phyloP scores from a whole-genome alignment of 176 grass and related monocot genomes.

The Alopecurus myosuroides region DNA sequence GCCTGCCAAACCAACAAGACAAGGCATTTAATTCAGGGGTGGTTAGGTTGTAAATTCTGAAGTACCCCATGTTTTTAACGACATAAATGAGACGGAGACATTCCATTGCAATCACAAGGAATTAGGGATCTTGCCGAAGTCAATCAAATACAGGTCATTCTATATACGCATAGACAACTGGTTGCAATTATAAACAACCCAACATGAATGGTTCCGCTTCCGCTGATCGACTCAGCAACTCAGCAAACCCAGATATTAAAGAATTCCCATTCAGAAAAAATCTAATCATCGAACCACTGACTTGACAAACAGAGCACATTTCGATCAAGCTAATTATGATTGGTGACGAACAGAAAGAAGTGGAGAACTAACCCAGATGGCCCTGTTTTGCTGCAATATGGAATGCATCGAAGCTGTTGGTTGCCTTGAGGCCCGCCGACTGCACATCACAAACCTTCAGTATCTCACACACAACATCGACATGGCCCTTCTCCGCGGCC shows the following conservation, averaged over 20 bases:
- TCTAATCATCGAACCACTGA: slow-evolving; percentile 6
- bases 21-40: not conserved
- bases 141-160: slow-evolving; percentile 4
- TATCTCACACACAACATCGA: slow-evolving; percentile 73
- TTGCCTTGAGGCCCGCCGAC: slow-evolving; percentile 69
- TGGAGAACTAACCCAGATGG: slow-evolving; percentile 66
- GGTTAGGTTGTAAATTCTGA: not conserved
- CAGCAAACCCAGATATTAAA: not conserved
- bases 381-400: slow-evolving; percentile 92
- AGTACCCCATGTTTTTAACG: not conserved
- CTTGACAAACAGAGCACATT: not conserved
- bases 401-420: slow-evolving; percentile 75
- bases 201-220: not conserved
- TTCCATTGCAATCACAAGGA: not conserved
- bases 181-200: not conserved
- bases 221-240: not conserved
- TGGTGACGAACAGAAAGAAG: not conserved
- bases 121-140: not conserved
- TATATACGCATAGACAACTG: slow-evolving; percentile 10
- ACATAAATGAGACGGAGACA: not conserved
- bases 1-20: not conserved
- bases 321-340: not conserved
- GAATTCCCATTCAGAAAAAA: not conserved
- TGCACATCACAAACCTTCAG: slow-evolving; percentile 63
- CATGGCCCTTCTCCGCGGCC: slow-evolving; percentile 72